A percentile compares a stretch with the other conserved stretches of the same genome.
Conservation (phyloP, 371 early-diverging fungal genomes). For the Blakeslea trispora region DNA sequence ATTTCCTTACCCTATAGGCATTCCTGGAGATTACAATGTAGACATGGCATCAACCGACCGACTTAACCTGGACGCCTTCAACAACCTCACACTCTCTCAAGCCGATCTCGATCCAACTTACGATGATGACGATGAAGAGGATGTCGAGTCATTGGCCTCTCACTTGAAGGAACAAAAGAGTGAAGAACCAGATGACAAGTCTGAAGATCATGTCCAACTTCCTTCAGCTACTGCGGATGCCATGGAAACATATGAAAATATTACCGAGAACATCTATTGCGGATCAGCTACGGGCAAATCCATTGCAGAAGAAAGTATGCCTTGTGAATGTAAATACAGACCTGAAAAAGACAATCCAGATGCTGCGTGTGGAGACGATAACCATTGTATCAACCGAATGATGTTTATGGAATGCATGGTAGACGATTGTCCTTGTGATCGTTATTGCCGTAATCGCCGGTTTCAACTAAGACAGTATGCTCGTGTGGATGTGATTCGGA, state of each 20-base stretch:
- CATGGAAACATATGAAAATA: conserved; percentile 54
- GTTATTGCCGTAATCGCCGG: conserved; percentile 86
- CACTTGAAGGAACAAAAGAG: neutral
- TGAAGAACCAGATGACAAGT: neutral
- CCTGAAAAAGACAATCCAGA: conserved; percentile 41
- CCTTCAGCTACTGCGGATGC: conserved; percentile 50
- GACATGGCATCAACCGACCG: neutral
- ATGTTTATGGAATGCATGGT: conserved; percentile 89
- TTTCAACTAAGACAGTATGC: conserved; percentile 84
- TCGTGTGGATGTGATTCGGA: conserved; percentile 78
- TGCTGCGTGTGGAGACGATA: conserved; percentile 82
- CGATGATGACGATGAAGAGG: conserved; percentile 1
- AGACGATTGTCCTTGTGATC: conserved; percentile 85
- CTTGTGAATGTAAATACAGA: conserved; percentile 77
- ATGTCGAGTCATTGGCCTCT: neutral
- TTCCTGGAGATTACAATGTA: neutral
- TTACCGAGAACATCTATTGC: conserved; percentile 65
- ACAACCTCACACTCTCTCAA: neutral
- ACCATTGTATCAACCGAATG: conserved; percentile 87
- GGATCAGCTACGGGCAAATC: conserved; percentile 70
- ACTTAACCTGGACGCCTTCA: neutral
- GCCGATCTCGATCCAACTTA: neutral
- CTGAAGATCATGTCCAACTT: conserved; percentile 6
- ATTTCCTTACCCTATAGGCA: neutral
- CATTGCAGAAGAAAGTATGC: conserved; percentile 71